Evolutionary conservation across 495 filamentous ascomycete species (phyloP).

Genomic region (Darksidea phi): DNA sequence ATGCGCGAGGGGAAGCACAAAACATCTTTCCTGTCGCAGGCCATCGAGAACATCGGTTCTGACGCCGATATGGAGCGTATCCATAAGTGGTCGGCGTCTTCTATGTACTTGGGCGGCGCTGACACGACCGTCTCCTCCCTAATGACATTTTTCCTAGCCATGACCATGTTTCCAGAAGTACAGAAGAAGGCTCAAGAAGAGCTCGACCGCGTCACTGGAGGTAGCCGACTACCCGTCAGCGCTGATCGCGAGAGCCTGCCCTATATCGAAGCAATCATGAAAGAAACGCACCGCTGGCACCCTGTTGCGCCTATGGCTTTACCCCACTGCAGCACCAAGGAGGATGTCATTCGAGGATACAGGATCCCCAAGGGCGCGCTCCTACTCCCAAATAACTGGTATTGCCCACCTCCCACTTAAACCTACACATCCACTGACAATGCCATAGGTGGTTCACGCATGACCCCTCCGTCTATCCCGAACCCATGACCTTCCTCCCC

Average conservation of each 20-base stretch:
- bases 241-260: conserved; percentile 44
- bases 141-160: conserved; percentile 49
- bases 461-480: conserved; percentile 41
- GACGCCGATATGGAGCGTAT: conserved; percentile 42
- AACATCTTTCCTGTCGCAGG: conserved; percentile 46
- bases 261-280: conserved; percentile 49
- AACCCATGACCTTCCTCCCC: conserved; percentile 44
- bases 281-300: conserved; percentile 51
- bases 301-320: conserved; percentile 50
- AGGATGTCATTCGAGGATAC: conserved; percentile 49
- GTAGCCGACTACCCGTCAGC: conserved; percentile 38
- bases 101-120: conserved; percentile 57
- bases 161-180: conserved; percentile 51
- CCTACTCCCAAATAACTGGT: conserved; percentile 48
- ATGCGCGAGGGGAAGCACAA: conserved; percentile 42
- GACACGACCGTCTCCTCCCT: conserved; percentile 53
- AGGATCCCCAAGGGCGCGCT: conserved; percentile 50
- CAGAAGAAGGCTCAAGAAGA: conserved; percentile 58
- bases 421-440: background rate
- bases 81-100: conserved; percentile 51
- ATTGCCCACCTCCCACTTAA: background rate
- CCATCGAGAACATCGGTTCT: conserved; percentile 37
- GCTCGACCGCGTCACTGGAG: conserved; percentile 54
- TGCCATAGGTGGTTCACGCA: conserved; percentile 38
- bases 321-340: conserved; percentile 55